Conservation (phyloP, 768 basidiomycete species). For the Pulveroboletus ravenelii region DNA sequence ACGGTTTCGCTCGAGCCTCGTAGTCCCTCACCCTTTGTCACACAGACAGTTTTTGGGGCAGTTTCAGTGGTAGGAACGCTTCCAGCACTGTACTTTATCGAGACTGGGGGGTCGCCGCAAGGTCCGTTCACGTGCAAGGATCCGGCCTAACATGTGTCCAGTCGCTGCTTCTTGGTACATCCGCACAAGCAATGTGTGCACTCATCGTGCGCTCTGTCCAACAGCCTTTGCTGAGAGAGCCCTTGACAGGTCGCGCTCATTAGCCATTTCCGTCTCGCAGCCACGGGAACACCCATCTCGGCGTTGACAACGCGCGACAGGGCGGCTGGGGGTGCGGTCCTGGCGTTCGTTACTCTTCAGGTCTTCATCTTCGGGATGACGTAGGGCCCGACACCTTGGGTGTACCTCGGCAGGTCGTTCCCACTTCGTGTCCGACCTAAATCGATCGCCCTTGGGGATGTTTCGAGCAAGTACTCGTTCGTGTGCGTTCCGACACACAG, state of each 20-base stretch:
- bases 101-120: constrained; percentile 67
- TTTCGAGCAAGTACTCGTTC: constrained; percentile 35
- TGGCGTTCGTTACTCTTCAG: constrained; percentile 75
- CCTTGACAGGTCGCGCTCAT: constrained; percentile 57
- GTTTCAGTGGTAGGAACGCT: constrained; percentile 70
- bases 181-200: constrained; percentile 58
- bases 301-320: constrained; percentile 53
- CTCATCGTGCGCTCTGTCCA: constrained; percentile 43
- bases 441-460: constrained; percentile 70
- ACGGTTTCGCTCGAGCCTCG: background rate
- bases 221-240: background rate
- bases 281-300: constrained; percentile 41
- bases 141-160: constrained; percentile 16
- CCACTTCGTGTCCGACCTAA: constrained; percentile 77
- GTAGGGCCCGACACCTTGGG: constrained; percentile 77
- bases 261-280: constrained; percentile 63
- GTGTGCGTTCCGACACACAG: background rate
- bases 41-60: constrained; percentile 69
- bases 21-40: constrained; percentile 65
- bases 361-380: constrained; percentile 68
- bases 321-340: constrained; percentile 59
- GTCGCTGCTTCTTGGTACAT: constrained; percentile 66
- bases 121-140: constrained; percentile 29
- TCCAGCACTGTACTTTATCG: constrained; percentile 66
- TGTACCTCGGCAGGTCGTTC: constrained; percentile 77